Base-by-base conservation (phyloP, 768 basidiomycete species). In the Amanita polypyramis region DNA sequence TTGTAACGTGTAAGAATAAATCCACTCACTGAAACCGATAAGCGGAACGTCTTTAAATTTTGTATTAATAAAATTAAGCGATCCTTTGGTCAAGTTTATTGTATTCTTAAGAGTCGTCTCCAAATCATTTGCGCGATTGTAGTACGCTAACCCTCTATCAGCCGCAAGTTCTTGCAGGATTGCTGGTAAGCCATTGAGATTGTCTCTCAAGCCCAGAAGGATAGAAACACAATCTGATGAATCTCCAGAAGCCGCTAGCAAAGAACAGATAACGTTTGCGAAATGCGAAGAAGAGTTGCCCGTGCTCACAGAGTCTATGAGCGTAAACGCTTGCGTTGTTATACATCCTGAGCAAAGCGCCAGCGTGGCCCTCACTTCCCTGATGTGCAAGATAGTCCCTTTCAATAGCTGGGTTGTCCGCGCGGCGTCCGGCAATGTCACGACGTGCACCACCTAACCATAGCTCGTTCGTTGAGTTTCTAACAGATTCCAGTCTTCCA, bases 1-100 rank as follows among this genome's bases (percentile, higher is more conserved):
- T 33, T 21, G 51, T 27, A 23, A 32, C 25, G 29, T 40, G 48
- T 5, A 40, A 15, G 41, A 34, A 20, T 15, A 50, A 38, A 23
- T 21, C 21, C 10, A 67, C 77, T 62, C 56, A 85, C 82, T 68
- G 3, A 78, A 77, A 20, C 69, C 80, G 39, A 83, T 58, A 14
- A n/a, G 70, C 46, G 12, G 74, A 72, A 17, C n/a, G n/a, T 76
- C 79, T 6, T 82, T 57, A 8, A 58, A 19, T 7, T 19, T 21
- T 8, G n/a, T 19, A 12, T 40, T 12, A 12, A 21, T 40, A 19
- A 21, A 17, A 12, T 35, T 57, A 33, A 84, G 62, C 4, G 60
- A 46, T 27, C 72, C 52, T 61, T 84, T 84, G 63, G 65, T 56
- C 27, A 61, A 44, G 55, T 80, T 73, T 56, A 78, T 55, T 9